A percentile compares a stretch with the other conserved stretches of the same genome.
phyloP scores from a whole-genome alignment of 148 eudicot genomes.

The Rhododendron molle region DNA sequence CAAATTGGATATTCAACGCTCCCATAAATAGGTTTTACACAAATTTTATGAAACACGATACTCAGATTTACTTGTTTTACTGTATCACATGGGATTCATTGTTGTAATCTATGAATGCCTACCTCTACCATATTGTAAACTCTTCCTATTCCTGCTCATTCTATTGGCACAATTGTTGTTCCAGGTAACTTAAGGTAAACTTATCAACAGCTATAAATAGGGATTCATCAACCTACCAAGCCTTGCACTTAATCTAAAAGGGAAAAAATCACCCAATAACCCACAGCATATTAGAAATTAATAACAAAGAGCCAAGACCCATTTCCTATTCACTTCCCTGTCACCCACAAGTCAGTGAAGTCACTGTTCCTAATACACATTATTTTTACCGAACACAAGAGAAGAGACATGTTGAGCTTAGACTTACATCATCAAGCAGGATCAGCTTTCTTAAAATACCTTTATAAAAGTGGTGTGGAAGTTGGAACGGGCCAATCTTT shows the following conservation, averaged over 20 bases:
- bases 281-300: neutral
- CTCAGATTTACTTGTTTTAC: too few species aligned
- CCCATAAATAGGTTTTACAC: neutral
- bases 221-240: neutral
- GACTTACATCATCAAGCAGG: neutral
- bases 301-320: neutral
- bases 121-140: neutral
- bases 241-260: neutral
- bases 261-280: neutral
- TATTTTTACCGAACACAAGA: neutral
- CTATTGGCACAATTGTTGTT: neutral
- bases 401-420: neutral
- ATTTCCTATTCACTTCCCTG: neutral
- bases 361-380: neutral
- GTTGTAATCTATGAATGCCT: neutral
- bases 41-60: neutral
- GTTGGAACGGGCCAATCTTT: neutral
- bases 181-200: neutral
- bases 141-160: neutral
- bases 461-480: too few species aligned
- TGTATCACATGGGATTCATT: neutral
- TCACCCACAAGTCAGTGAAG: neutral
- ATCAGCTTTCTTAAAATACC: neutral
- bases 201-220: neutral
- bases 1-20: neutral